Evolutionary conservation across 2,329 filamentous ascomycete species (phyloP), one percentile per base, ranked within the genome.

Genomic region (Chlorencoelia australis): DNA sequence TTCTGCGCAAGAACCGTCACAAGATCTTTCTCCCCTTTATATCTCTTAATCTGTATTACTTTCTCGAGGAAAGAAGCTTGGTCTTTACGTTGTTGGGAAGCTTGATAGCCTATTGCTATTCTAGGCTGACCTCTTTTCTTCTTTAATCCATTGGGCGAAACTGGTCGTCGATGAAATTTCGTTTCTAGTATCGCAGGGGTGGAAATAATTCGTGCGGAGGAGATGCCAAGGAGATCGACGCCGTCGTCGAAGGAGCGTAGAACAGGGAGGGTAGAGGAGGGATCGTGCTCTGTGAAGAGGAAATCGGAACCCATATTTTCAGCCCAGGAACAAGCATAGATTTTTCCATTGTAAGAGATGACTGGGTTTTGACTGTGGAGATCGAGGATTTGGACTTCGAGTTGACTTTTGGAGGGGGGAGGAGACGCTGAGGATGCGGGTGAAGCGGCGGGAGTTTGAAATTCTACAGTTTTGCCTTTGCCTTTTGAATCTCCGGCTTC

Each of bases 291-390:
- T 1, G 68, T 69, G 50, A 95, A 80, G 27, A 94, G 72, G 45
- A 88, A 64, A 48, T 93, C 85, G 0, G 87, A 94, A 22, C 89
- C 89, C 28, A 94, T 73, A 41, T 86, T 81, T 43, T 83, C 76
- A 8, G 75, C 73, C 89, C 89, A 96, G 30, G 75, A 64, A 46
- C 86, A 89, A 45, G 75, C 77, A 55, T 88, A 91, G 15, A 93
- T 65, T 43, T 79, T 74, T 19, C 82, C 82, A 40, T 80, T 72
- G 60, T 93, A 93, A 15, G 82, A 81, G 41, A 94, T 69, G 18
- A 94, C 64, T 0, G 89, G 89, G 32, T 82, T 80, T 2, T 63
- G 53, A 1, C 79, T 79, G 58, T 94, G 82, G 3, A 95, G 68
- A 18, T 85, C 86, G n/a, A 91, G 66, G 33, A 95, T 79, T 53